Base-by-base conservation (phyloP, 352 stramenopile species). In the Phytopythium mirpurense region DNA sequence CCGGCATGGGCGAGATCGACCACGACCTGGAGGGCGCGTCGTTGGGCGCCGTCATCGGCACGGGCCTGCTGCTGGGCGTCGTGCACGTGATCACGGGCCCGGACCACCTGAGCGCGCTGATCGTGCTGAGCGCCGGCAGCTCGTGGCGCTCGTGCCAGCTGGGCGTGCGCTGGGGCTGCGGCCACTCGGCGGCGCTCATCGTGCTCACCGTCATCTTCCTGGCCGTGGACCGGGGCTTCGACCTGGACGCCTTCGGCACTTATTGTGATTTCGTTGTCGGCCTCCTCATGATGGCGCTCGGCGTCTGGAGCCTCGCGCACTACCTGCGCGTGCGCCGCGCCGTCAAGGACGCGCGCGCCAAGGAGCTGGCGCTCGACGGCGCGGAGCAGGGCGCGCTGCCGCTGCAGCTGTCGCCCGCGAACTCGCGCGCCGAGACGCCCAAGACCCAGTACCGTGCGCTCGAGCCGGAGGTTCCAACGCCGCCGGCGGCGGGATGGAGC, bases 31-130 rank as follows among this genome's bases (percentile, higher is more conserved):
- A 64, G 12, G 48, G 48, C 38, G 67, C 72, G 15, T 63, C 62
- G 36, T 57, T 77, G 41, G 54, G 50, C 40, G 68, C 62, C 21
- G 56, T 84, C 56, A 78, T 84, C 59, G 61, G 62, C 67, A 81
- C 74, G 45, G 74, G 74, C 0, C 58, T 85, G 21, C 57, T 78
- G 29, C 56, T 85, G 5, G 74, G 74, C 45, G 55, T 85, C 46
- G 57, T 85, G 24, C 74, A 85, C 52, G 74, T 85, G 57, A 54
- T 85, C 59, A 85, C 74, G 35, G 74, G 74, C 0, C 89, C 89
- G 0, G 87, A 96, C 68, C 89, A 97, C 65, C 69, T 97, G 1
- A 88, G 77, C n/a, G 87, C 87, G 29, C 62, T 96, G 14, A 83
- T 84, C 27, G 92, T 88, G 53, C 73, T 96, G 16, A 88, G 68